Percentiles rank a stretch among this genome's conserved stretches.
Conservation (phyloP, 208 protist species). For the Leishmania gerbilli region DNA sequence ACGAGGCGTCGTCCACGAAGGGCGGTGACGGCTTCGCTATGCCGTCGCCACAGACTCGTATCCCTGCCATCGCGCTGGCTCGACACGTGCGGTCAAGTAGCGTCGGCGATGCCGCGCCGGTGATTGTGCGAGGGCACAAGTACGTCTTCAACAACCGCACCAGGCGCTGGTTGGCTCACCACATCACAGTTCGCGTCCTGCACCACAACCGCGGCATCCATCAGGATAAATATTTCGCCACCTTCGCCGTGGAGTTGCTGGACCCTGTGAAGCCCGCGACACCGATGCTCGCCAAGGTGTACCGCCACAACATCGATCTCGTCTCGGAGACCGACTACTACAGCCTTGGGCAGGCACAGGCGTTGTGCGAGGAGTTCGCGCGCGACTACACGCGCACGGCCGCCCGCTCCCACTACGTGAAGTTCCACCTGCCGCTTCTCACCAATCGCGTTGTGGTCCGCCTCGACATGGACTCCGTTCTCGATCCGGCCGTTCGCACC, state of each 20-base stretch:
- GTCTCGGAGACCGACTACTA: constrained; percentile 69
- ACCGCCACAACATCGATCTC: constrained; percentile 45
- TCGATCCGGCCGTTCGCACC: constrained; percentile 23
- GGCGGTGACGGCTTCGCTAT: neutral
- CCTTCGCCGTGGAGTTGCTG: constrained; percentile 49
- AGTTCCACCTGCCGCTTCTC: constrained; percentile 33
- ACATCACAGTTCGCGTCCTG: constrained; percentile 43
- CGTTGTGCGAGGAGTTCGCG: constrained; percentile 64
- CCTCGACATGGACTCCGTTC: constrained; percentile 35
- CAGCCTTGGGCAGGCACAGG: constrained; percentile 55
- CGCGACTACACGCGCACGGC: constrained; percentile 42
- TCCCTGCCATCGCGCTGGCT: neutral
- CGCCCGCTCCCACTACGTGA: neutral
- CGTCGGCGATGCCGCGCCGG: constrained; percentile 21
- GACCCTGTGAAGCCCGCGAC: constrained; percentile 19
- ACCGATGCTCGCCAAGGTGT: constrained; percentile 63
- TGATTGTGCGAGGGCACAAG: constrained; percentile 27
- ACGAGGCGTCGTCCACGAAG: neutral
- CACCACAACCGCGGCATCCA: constrained; percentile 47
- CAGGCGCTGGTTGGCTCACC: constrained; percentile 36
- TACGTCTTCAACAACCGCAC: constrained; percentile 33
- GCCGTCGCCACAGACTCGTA: neutral
- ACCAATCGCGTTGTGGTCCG: constrained; percentile 51
- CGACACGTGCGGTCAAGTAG: constrained; percentile 11
- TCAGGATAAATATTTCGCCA: constrained; percentile 58